phyloP scores from a whole-genome alignment of 1,139 yeast species.

The Debaryomyces psychrophilus region DNA sequence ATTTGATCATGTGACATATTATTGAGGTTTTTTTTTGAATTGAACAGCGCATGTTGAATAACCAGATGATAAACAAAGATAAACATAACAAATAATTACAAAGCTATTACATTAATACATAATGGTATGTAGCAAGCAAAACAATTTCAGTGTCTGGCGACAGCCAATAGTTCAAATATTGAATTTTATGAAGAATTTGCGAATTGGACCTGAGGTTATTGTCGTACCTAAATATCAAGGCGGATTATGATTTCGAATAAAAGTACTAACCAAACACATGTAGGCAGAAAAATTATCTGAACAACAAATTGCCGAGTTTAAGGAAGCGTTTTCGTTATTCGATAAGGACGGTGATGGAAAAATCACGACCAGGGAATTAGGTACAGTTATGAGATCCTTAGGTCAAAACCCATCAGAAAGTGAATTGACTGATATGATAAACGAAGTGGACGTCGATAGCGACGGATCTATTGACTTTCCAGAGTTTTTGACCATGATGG shows the following conservation, averaged over 20 bases:
- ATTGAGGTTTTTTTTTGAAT: background rate
- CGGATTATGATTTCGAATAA: background rate
- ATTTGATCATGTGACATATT: conserved; percentile 3
- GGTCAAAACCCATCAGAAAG: conserved; percentile 97
- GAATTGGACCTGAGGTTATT: background rate
- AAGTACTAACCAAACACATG: conserved; percentile 1
- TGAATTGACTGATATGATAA: conserved; percentile 93
- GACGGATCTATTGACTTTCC: conserved; percentile 95
- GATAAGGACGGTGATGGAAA: conserved; percentile 96
- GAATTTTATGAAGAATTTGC: background rate
- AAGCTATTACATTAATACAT: background rate
- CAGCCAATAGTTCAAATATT: background rate
- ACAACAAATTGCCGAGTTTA: conserved; percentile 94
- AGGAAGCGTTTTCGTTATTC: conserved; percentile 94
- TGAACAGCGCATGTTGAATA: conserved; percentile 5
- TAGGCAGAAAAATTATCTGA: conserved; percentile 88
- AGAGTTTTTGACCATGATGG: conserved; percentile 82
- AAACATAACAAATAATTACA: background rate
- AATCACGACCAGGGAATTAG: conserved; percentile 93
- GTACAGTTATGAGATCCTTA: conserved; percentile 96
- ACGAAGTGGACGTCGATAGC: conserved; percentile 93
- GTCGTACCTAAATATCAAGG: background rate
- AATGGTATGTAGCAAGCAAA: conserved; percentile 1
- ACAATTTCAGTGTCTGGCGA: background rate
- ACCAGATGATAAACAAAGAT: conserved; percentile 4